Evolutionary conservation across 768 basidiomycete genomes (phyloP), one percentile per base, ranked within the genome.

Genomic region (Boletus huronensis): DNA sequence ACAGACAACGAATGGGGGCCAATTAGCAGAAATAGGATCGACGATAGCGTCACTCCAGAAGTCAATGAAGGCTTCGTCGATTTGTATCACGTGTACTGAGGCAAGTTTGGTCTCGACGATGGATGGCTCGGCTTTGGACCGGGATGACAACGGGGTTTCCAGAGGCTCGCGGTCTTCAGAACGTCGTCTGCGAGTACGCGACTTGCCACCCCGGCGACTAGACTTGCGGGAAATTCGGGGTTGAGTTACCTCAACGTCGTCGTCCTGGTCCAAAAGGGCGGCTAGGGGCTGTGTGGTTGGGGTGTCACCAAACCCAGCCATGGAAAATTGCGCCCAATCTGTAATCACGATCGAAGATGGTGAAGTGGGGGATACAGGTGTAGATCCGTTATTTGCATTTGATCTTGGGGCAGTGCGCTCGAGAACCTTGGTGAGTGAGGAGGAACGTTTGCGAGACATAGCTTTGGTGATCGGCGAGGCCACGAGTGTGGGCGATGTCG

Each of bases 61-160:
- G 67, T 92, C 89, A 50, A 90, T 71, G 66, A 92, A 91, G 1
- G 88, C 87, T 62, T 91, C 89, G 62, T 92, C 90, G 11, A 92
- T 64, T 55, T 82, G 78, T n/a, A 84, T 70, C 34, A 81, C 58
- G 9, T 62, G 61, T 8, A 70, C 61, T 2, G 69, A 69, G 14
- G 75, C 70, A 11, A 85, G 68, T 9, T 70, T 67, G 0, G 77
- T 76, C 21, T 77, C 72, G 56, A 70, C 4, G 21, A 68, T 48
- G 39, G 53, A 45, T 3, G 52, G 6, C 31, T 57, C 64, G 5
- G 23, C 41, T 29, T 62, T 53, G 6, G 46, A 50, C 8, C 63
- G 69, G 6, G 72, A 66, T 48, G 52, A 65, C 42, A 36, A 54
- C 48, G 52, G 46, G 51, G 21, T 26, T 7, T 21, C 53, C 35